Evolutionary conservation across 2,329 filamentous ascomycete genomes (phyloP).

Genomic region (Hymenoscyphus fructigenus): DNA sequence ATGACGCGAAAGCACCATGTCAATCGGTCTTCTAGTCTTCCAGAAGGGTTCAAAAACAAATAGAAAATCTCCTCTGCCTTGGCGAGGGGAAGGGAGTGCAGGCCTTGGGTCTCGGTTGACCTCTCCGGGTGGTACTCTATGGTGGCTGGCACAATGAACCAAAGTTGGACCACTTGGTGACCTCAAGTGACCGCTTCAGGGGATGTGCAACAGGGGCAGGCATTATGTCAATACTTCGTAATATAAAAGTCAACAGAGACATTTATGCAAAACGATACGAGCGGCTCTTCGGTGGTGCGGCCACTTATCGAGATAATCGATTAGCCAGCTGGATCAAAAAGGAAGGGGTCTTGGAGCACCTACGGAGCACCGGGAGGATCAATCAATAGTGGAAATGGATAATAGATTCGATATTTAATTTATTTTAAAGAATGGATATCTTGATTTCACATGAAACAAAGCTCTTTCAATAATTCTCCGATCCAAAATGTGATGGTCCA

Average conservation of each 20-base stretch:
- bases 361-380: conserved; percentile 2
- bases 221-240: conserved; percentile 1
- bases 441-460: conserved; percentile 1
- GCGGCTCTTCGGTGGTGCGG: not conserved
- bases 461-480: conserved; percentile 1
- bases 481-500: not conserved
- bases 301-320: not conserved
- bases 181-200: not conserved
- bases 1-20: not conserved
- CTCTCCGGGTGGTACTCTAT: not conserved
- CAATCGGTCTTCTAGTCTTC: not conserved
- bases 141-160: not conserved
- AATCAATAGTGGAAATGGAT: conserved; percentile 2
- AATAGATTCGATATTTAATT: not conserved
- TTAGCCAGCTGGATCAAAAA: not conserved
- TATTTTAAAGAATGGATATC: not conserved
- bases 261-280: conserved; percentile 1
- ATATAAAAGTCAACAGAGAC: conserved; percentile 2
- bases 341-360: not conserved
- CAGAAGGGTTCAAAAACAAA: not conserved
- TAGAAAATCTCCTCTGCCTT: too few species aligned
- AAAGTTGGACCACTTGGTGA: not conserved
- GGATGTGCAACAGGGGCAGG: not conserved
- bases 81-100: not conserved
- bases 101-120: not conserved